These are phyloP conservation scores for Lactarius hengduanensis DNA, from an alignment of 768 basidiomycete species.

Conservation along the genomic window DNA sequence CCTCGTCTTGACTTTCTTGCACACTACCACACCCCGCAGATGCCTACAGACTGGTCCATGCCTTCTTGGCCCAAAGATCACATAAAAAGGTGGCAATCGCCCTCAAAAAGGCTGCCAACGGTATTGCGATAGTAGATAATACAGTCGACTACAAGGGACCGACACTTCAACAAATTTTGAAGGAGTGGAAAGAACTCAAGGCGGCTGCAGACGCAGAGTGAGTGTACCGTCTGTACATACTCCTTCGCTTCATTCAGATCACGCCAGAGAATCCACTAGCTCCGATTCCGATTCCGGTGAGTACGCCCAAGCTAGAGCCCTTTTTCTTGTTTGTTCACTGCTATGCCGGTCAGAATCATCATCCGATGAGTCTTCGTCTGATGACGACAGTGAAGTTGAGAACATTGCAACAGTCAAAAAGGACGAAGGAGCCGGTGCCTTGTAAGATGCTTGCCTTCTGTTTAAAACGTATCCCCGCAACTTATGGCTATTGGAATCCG, in stretches of 20 bases:
- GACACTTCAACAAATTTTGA: slow-evolving; percentile 62
- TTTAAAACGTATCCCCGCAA: slow-evolving; percentile 12
- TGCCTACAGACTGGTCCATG: slow-evolving; percentile 73
- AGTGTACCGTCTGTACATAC: slow-evolving; percentile 3
- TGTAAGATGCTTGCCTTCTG: slow-evolving; percentile 16
- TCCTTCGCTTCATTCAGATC: not conserved
- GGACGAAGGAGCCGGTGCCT: slow-evolving; percentile 3
- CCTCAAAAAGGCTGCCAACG: slow-evolving; percentile 70
- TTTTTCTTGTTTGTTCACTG: slow-evolving; percentile 2
- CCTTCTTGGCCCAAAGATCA: slow-evolving; percentile 64
- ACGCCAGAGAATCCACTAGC: slow-evolving; percentile 24
- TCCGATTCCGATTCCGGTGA: slow-evolving; percentile 29
- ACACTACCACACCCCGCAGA: slow-evolving; percentile 40
- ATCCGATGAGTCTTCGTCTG: slow-evolving; percentile 30
- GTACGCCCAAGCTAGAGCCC: not conserved
- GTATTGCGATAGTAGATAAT: slow-evolving; percentile 59
- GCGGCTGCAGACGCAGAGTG: slow-evolving; percentile 18
- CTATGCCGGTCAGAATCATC: slow-evolving; percentile 28
- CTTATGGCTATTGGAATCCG: slow-evolving; percentile 5
- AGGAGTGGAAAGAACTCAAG: slow-evolving; percentile 53
- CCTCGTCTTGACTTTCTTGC: not conserved
- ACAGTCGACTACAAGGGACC: slow-evolving; percentile 47
- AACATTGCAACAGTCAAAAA: slow-evolving; percentile 2
- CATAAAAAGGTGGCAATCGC: slow-evolving; percentile 72
- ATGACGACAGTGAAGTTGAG: slow-evolving; percentile 13